These are phyloP conservation scores for Fusarium sp. DNA, from an alignment of 2,329 filamentous ascomycete species.

Conservation along the genomic window DNA sequence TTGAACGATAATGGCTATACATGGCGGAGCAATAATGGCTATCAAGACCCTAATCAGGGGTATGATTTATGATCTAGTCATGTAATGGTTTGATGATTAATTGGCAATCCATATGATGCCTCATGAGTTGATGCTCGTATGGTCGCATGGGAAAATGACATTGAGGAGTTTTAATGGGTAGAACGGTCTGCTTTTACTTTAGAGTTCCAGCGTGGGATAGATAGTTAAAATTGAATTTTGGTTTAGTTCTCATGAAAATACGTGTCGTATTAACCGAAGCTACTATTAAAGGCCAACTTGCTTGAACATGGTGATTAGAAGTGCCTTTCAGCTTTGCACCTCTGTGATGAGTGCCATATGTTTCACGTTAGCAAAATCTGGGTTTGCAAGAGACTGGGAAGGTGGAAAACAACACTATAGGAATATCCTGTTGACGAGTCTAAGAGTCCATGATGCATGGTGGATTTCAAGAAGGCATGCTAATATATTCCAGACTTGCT, in stretches of 20 bases:
- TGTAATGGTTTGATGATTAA: background rate
- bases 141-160: background rate
- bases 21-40: background rate
- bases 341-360: background rate
- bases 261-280: background rate
- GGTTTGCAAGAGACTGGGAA: background rate
- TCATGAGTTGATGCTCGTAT: constrained; percentile 1
- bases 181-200: constrained; percentile 2
- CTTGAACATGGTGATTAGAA: background rate
- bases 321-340: background rate
- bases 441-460: background rate
- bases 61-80: constrained; percentile 1
- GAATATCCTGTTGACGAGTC: background rate
- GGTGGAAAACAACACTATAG: background rate
- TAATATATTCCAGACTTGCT: background rate
- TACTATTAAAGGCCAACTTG: constrained; percentile 2
- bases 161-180: background rate
- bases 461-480: background rate
- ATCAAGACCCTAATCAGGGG: background rate
- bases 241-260: background rate
- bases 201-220: constrained; percentile 1
- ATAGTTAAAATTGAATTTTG: background rate
- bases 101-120: constrained; percentile 1
- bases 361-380: background rate
- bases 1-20: background rate